Conservation (phyloP, 164 flowering plant species). For the Nymphaea thermarum region DNA sequence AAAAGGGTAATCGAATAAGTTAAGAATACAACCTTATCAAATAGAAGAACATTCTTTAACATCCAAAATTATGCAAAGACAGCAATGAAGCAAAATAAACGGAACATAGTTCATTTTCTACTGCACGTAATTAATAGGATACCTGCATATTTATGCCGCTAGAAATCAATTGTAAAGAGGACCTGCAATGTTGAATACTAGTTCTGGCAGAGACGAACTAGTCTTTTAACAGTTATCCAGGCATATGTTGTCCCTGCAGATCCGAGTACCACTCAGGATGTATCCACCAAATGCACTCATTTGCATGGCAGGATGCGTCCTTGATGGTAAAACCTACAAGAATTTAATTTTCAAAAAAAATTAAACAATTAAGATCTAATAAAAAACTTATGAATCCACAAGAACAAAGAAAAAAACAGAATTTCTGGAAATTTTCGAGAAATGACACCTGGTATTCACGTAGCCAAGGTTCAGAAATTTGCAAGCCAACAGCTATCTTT, state of each 20-base stretch:
- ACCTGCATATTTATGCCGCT: neutral
- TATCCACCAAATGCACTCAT: conserved; percentile 96
- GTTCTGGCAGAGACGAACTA: neutral
- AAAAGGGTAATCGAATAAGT: too few species aligned
- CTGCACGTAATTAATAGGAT: neutral
- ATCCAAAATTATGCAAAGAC: too few species aligned
- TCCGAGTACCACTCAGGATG: conserved; percentile 65
- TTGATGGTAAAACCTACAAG: conserved; percentile 86
- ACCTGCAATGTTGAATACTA: neutral
- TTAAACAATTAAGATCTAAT: neutral
- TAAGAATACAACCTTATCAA: too few species aligned
- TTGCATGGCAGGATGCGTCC: conserved; percentile 95
- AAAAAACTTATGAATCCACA: neutral
- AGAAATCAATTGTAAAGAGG: neutral
- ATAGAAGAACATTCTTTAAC: too few species aligned
- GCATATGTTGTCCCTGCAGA: conserved; percentile 16
- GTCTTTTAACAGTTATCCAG: neutral
- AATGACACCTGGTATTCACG: conserved; percentile 86
- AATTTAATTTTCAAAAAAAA: neutral
- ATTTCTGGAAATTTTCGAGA: neutral
- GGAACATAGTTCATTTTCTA: too few species aligned
- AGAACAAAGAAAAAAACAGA: neutral
- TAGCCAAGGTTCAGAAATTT: conserved; percentile 91
- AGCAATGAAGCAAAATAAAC: too few species aligned
- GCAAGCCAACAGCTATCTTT: conserved; percentile 78